Percentiles rank a stretch among this genome's conserved stretches.
phyloP scores from a whole-genome alignment of 768 basidiomycete genomes.

The Boletus coccyginus region DNA sequence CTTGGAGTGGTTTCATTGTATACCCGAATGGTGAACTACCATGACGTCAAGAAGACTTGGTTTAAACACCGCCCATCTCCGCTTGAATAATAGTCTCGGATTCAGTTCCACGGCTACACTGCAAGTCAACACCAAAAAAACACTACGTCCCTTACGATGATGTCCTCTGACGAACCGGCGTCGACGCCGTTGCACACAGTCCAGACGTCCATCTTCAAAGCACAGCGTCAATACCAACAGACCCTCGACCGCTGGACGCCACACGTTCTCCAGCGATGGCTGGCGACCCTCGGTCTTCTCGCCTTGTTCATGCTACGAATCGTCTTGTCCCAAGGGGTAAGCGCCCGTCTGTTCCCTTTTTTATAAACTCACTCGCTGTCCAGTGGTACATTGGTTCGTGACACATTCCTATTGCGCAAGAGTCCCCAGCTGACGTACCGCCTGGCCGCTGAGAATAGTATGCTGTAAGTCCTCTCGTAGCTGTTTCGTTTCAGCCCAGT shows the following conservation, averaged over 20 bases:
- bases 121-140: not conserved
- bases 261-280: conserved; percentile 85
- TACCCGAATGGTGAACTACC: no score
- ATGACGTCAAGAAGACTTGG: no score
- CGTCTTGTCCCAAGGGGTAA: conserved; percentile 83
- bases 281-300: conserved; percentile 68
- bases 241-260: conserved; percentile 92
- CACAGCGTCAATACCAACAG: conserved; percentile 82
- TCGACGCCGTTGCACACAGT: conserved; percentile 27
- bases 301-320: conserved; percentile 82
- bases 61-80: conserved; percentile 8
- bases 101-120: not conserved
- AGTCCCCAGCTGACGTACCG: not conserved
- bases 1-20: no score
- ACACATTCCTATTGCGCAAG: not conserved
- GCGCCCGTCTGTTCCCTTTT: conserved; percentile 23
- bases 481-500: not conserved
- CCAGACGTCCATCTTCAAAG: conserved; percentile 34
- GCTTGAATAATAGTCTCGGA: not conserved
- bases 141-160: conserved; percentile 22
- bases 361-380: not conserved
- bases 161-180: conserved; percentile 34
- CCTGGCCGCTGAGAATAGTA: conserved; percentile 35
- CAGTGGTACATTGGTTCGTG: conserved; percentile 92
- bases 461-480: conserved; percentile 56